These are phyloP conservation scores for Tothia fuscella DNA, from an alignment of 2,329 filamentous ascomycete species.

Conservation along the genomic window DNA sequence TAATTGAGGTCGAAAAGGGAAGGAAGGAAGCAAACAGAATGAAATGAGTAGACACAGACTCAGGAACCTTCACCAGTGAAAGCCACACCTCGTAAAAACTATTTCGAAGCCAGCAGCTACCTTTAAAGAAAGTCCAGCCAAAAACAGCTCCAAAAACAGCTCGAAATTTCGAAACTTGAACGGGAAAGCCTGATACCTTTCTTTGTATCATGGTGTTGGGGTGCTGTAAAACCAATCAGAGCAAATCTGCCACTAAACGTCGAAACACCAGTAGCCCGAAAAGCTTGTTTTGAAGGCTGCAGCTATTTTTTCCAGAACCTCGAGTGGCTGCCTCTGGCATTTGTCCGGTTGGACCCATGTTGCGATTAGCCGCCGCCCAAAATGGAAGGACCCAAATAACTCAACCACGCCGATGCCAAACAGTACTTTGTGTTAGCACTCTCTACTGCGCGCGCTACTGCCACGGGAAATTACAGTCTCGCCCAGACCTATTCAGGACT, in stretches of 20 bases:
- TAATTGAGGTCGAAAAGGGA: no score
- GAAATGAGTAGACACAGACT: no score
- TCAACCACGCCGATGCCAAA: background rate
- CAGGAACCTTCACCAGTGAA: background rate
- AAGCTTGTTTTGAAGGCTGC: background rate
- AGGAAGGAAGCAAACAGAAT: no score
- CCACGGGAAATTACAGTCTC: background rate
- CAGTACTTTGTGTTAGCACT: background rate
- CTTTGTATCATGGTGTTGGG: background rate
- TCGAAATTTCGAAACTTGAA: constrained; percentile 3
- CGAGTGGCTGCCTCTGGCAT: background rate
- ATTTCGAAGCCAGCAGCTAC: background rate
- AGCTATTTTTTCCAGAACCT: constrained; percentile 1
- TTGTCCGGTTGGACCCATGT: background rate
- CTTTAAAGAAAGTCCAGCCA: background rate
- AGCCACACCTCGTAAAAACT: background rate
- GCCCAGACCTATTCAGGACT: no score
- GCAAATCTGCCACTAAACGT: background rate
- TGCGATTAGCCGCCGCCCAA: background rate
- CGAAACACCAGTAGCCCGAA: background rate
- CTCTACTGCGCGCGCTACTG: background rate
- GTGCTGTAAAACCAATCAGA: constrained; percentile 2
- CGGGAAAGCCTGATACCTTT: constrained; percentile 3
- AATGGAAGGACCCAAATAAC: background rate
- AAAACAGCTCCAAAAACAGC: background rate